Conservation (phyloP, 2,329 filamentous ascomycete genomes). For the Mycosphaerella sp. region DNA sequence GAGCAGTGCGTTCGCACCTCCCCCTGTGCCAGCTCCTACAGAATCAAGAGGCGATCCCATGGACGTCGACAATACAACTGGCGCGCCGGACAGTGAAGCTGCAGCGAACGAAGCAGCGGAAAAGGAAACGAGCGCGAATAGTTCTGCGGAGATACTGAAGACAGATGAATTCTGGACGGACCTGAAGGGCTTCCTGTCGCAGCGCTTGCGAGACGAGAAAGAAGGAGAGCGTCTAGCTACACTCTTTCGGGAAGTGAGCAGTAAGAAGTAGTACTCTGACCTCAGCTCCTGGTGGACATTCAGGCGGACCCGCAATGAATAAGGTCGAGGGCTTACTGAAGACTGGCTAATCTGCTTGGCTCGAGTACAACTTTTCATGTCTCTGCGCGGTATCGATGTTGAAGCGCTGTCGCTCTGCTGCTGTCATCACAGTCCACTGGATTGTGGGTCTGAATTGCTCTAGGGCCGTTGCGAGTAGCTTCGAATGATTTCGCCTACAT, state of each 20-base stretch:
- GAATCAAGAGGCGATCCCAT: constrained; percentile 22
- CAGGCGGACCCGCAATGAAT: constrained; percentile 1
- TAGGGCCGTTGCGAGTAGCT: no score
- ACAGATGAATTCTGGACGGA: constrained; percentile 81
- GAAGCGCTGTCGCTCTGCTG: no score
- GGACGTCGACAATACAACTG: constrained; percentile 29
- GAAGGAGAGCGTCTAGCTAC: constrained; percentile 58
- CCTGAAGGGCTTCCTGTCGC: constrained; percentile 70
- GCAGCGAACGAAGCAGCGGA: constrained; percentile 42
- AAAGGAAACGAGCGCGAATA: constrained; percentile 45
- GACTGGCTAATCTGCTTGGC: no score
- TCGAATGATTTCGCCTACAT: no score
- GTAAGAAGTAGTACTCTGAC: constrained; percentile 5
- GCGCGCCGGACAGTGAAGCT: constrained; percentile 29
- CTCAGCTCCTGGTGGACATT: neutral
- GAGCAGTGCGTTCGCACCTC: constrained; percentile 16
- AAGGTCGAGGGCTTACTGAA: neutral
- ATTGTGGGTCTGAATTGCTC: no score
- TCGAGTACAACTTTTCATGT: no score
- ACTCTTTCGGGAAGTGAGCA: constrained; percentile 47
- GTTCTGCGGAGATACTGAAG: constrained; percentile 50
- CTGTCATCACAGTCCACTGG: no score
- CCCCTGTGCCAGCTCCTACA: constrained; percentile 33
- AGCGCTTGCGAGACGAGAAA: constrained; percentile 65
- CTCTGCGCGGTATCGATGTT: no score